Evolutionary conservation across 2,329 filamentous ascomycete species (phyloP), one percentile per base, ranked within the genome.

Genomic region (Cytospora chrysosperma): DNA sequence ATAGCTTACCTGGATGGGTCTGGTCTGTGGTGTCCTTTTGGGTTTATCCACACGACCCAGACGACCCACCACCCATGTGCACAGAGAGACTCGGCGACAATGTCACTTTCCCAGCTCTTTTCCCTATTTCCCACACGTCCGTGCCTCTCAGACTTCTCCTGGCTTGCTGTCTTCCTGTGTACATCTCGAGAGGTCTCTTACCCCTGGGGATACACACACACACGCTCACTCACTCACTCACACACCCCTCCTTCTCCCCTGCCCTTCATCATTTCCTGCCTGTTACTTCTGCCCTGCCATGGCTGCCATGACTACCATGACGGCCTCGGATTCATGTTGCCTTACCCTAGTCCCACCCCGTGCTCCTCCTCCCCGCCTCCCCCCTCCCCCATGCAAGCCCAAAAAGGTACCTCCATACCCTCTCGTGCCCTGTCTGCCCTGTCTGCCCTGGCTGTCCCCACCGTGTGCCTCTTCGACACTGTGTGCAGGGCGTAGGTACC

Each of bases 381-480:
- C 34, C 24, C 4, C 34, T 10, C 9, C 30, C 27, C 27, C 30
- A 24, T 47, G 40, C 40, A 47, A 9, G 3, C 21, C 3, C 40
- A 21, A 21, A 10, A 21, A 49, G 49, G 59, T 61, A 55, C 52
- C 37, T n/a, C 50, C 27, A 34, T 47, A 60, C 40, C 32, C 17
- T 13, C 21, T 21, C 27, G 10, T 34, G 28, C 32, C 52, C 26
- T 54, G 52, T 54, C 51, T 50, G 37, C 32, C 27, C n/a, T 61
- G 27, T 30, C 7, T 50, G 43, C 50, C 32, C 27, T 63, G 28
- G 28, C 43, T 24, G 53, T 55, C 21, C 13, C 26, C 56, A 56
- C 49, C 59, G 54, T 64, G 54, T 57, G 62, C 32, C 37, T 56
- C 52, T 57, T 37, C 37, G 58, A 50, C 62, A 64, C 62, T 64